These are phyloP conservation scores for Leucosporidium creatinivorum DNA, from an alignment of 768 basidiomycete genomes.

Conservation along the genomic window DNA sequence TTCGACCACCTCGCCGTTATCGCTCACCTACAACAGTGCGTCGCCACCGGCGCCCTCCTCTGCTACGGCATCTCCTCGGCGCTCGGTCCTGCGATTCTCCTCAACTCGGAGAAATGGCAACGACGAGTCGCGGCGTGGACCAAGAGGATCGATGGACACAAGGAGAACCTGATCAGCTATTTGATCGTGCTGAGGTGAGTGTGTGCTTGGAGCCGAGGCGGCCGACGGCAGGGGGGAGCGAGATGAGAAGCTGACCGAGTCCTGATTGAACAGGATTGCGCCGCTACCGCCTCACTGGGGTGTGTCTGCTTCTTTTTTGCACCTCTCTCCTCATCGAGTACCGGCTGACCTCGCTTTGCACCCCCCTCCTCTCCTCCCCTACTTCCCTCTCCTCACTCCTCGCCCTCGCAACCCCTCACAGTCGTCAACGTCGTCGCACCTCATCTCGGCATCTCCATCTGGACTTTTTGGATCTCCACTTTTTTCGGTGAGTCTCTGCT, in stretches of 20 bases:
- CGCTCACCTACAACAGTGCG: constrained; percentile 48
- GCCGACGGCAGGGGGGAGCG: neutral
- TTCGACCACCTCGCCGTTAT: too few species aligned
- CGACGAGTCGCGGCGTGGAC: constrained; percentile 74
- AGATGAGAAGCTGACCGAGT: neutral
- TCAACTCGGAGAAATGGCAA: constrained; percentile 78
- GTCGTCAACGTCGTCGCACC: constrained; percentile 87
- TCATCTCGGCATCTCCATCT: constrained; percentile 76
- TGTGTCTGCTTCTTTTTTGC: neutral
- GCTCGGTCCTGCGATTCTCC: constrained; percentile 83
- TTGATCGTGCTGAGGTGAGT: constrained; percentile 72
- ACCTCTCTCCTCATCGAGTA: neutral
- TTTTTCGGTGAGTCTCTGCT: constrained; percentile 56
- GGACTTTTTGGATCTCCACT: constrained; percentile 83
- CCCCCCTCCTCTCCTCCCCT: constrained; percentile 67
- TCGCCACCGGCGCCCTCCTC: constrained; percentile 80
- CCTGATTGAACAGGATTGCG: neutral
- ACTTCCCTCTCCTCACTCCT: constrained; percentile 43
- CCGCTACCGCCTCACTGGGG: neutral
- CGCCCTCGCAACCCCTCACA: constrained; percentile 55
- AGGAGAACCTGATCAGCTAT: constrained; percentile 79
- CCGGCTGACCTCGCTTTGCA: constrained; percentile 42
- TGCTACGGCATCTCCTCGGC: constrained; percentile 90
- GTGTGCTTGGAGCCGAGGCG: too few species aligned
- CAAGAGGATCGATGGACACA: constrained; percentile 66